Base-by-base conservation (phyloP, 306 rosid genomes). In the Cicer judaicum region DNA sequence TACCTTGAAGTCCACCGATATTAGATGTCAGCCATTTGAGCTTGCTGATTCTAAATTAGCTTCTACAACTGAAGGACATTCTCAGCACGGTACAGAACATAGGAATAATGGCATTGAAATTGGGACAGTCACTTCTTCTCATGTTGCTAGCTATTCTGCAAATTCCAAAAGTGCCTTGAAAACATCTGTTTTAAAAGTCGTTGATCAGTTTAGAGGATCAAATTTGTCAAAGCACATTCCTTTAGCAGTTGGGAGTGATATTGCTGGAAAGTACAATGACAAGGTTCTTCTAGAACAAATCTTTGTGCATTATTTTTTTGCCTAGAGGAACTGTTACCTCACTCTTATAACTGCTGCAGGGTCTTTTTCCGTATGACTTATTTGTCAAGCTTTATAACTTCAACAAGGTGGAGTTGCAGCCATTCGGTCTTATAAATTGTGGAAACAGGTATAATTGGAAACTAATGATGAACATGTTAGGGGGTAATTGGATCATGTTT, bases 311-410 rank as follows among this genome's bases (percentile, higher is more conserved):
- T 46, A 7, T 9, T 52, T 36, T 74, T 66, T 21, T 50, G 7
- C 48, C 52, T 39, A 11, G 53, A 61, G 12, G 56, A 57, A 65
- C 57, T 11, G 15, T 65, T 21, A 47, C 10, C 83, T 78, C 50
- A 72, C 71, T 40, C 44, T 47, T 78, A 10, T 67, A 60, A 39
- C 55, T 73, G 69, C 50, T 86, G 71, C 90, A 91, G 98, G 97
- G 78, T 49, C 84, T 86, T 67, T 90, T 94, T 82, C 80, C 90
- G 0, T 94, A 91, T 61, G 89, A 91, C 43, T 76, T 81, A 67
- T 94, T 94, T 75, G 96, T 94, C 79, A 91, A 88, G 87, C 90
- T 91, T 66, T 90, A 87, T 79, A 86, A 83, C 84, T 89, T 82
- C 79, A 91, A 89, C 89, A 87, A 88, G 83, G 75, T 68, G 79